Percentiles rank a stretch among this genome's conserved stretches.
Conservation (phyloP, 306 rosid genomes). For the Corylus heterophylla region DNA sequence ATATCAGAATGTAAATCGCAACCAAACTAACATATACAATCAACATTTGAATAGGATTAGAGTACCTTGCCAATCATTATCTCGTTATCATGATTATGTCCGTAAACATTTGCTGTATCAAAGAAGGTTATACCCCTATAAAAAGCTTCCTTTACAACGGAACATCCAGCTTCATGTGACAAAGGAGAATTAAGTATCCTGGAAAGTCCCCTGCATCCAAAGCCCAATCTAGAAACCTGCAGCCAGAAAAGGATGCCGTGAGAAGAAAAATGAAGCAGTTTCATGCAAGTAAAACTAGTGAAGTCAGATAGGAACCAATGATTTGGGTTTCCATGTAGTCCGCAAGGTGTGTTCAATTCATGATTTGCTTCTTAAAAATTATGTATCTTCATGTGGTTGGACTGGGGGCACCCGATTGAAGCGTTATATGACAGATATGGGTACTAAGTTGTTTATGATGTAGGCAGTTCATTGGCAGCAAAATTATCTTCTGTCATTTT, state of each 20-base stretch:
- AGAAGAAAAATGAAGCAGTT: neutral
- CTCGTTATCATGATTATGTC: constrained; percentile 61
- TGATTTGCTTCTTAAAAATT: neutral
- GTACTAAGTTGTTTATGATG: no score
- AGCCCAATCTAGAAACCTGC: constrained; percentile 82
- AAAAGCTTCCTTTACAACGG: constrained; percentile 63
- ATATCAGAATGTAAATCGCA: neutral
- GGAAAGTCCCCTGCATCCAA: constrained; percentile 76
- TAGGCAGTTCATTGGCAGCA: no score
- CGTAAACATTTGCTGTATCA: constrained; percentile 66
- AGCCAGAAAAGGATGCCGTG: constrained; percentile 13
- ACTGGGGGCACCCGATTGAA: no score
- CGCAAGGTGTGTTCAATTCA: neutral
- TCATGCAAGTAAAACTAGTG: neutral
- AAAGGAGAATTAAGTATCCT: constrained; percentile 65
- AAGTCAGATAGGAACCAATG: neutral
- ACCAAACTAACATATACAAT: neutral
- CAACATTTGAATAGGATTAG: neutral
- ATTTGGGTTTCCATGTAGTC: neutral
- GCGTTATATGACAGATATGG: no score
- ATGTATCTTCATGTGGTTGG: no score
- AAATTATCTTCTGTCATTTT: no score
- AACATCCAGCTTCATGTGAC: constrained; percentile 65
- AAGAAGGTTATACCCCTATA: constrained; percentile 66
- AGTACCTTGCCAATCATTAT: constrained; percentile 72